Percentiles rank a stretch among this genome's conserved stretches.
Conservation (phyloP, 169 alveolate species). For the Cryptosporidium xiaoi region DNA sequence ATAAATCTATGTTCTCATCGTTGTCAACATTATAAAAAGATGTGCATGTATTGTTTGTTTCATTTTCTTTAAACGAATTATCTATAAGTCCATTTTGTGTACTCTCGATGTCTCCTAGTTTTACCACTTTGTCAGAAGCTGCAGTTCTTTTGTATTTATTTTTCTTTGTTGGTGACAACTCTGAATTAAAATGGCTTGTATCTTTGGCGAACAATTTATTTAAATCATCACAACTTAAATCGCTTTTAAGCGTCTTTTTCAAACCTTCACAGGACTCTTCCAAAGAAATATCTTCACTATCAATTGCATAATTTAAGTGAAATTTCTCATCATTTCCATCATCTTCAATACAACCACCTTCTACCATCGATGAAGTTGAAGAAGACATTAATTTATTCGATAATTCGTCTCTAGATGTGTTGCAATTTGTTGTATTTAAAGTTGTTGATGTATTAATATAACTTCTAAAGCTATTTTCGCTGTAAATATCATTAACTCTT, state of each 20-base stretch:
- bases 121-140: background rate
- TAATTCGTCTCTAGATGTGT: too few relatives aligned
- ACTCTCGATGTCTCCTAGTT: background rate
- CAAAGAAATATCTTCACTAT: background rate
- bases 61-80: background rate
- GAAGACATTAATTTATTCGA: too few relatives aligned
- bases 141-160: constrained; percentile 6
- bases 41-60: background rate
- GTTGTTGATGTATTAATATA: too few relatives aligned
- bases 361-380: background rate
- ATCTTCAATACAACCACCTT: background rate
- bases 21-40: constrained; percentile 15
- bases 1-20: background rate
- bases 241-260: too few relatives aligned
- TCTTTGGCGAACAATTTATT: background rate
- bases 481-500: too few relatives aligned
- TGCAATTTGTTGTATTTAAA: too few relatives aligned
- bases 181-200: background rate
- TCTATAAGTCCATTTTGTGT: background rate
- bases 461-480: too few relatives aligned
- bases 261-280: background rate
- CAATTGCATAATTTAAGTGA: background rate
- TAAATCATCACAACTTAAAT: too few relatives aligned
- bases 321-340: background rate
- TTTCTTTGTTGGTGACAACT: constrained; percentile 50